Percentiles rank a stretch among this genome's conserved stretches.
phyloP scores from a whole-genome alignment of 2,329 filamentous ascomycete genomes.

The Byssochlamys sp. region DNA sequence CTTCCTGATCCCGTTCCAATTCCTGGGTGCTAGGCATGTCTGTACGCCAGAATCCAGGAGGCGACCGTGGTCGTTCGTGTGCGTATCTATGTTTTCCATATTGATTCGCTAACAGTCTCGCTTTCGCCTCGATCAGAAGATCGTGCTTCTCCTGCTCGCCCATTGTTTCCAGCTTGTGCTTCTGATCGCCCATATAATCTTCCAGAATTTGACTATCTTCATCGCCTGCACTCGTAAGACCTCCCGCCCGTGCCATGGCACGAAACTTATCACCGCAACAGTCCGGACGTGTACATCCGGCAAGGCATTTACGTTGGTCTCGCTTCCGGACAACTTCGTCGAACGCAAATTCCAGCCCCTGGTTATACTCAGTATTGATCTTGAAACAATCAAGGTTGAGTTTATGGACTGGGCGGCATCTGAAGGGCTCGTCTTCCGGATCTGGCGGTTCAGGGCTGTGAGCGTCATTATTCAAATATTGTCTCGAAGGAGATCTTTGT shows the following conservation, averaged over 20 bases:
- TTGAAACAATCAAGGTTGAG: slow-evolving; percentile 68
- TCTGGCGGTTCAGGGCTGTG: background rate
- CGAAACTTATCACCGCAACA: slow-evolving; percentile 69
- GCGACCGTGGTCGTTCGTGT: slow-evolving; percentile 61
- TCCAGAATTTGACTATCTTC: slow-evolving; percentile 31
- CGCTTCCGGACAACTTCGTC: slow-evolving; percentile 63
- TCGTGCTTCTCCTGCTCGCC: slow-evolving; percentile 52
- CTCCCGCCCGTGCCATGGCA: slow-evolving; percentile 46
- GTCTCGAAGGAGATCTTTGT: background rate
- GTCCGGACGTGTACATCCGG: slow-evolving; percentile 62
- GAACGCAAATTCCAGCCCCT: slow-evolving; percentile 63
- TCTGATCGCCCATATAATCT: slow-evolving; percentile 44
- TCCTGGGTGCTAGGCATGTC: slow-evolving; percentile 89
- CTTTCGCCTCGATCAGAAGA: slow-evolving; percentile 65
- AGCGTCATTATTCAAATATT: background rate
- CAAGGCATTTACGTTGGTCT: slow-evolving; percentile 58
- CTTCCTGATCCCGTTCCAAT: slow-evolving; percentile 53
- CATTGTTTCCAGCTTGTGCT: slow-evolving; percentile 39
- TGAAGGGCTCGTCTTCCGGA: slow-evolving; percentile 40
- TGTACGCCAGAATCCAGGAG: slow-evolving; percentile 81
- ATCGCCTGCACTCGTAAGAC: slow-evolving; percentile 14
- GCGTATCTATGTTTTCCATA: slow-evolving; percentile 69
- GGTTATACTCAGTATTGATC: slow-evolving; percentile 63
- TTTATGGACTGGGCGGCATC: slow-evolving; percentile 47
- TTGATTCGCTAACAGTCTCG: slow-evolving; percentile 60